Evolutionary conservation across 192 early-diverging fungal species (phyloP), one percentile per base, ranked within the genome.

Genomic region (Gaertneriomyces semiglobifer): DNA sequence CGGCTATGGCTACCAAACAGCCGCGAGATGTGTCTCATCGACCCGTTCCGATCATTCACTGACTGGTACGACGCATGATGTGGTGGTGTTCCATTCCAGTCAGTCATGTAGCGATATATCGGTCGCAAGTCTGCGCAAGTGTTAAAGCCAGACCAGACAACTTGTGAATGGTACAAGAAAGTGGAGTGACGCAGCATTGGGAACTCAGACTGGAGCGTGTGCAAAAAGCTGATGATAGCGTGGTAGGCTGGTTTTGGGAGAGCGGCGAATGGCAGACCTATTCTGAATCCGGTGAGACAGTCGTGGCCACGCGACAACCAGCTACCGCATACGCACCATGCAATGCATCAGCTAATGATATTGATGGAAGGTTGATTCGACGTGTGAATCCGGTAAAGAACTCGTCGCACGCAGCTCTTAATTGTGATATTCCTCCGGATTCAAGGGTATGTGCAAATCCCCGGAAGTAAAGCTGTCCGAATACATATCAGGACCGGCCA

Each of bases 41-140:
- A 33, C 25, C 25, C 25, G 25, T 33, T 33, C 25, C 25, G 25
- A 1, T 33, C 25, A 33, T 33, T 33, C 25, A 33, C 25, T 33
- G 25, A 33, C 25, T 33, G 25, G 25, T 33, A 33, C 25, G 25
- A 33, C 25, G 25, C 25, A 33, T 33, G 25, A 33, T 33, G 25
- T 33, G 25, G 25, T 33, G 25, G 25, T 33, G 25, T 33, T 33
- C 25, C 25, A 33, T 33, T 33, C 25, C 25, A 33, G 61, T 79
- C 67, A 11, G 73, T 69, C 3, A 79, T 44, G 47, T 76, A 79
- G 18, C 67, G 53, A 62, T 77, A 76, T 11, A 79, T 19, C 4
- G 41, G 18, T 44, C 55, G n/a, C 4, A 73, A 48, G 14, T 61
- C 55, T 9, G 54, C 48, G 5, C 64, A 61, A 14, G 19, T 6